phyloP scores from a whole-genome alignment of 2,329 filamentous ascomycete species.

The Trichophyton mentagrophytes region DNA sequence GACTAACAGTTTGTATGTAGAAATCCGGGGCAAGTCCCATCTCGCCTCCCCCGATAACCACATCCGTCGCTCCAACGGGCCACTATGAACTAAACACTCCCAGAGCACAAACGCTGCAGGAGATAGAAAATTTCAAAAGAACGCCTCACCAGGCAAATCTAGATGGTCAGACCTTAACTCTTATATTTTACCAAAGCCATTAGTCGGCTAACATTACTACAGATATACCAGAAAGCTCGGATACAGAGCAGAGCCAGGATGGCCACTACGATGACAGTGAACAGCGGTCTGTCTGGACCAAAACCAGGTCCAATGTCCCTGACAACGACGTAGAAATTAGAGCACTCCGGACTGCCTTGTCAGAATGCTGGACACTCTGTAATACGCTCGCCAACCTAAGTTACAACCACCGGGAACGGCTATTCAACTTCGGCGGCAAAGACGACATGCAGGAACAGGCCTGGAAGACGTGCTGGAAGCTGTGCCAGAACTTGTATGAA shows the following conservation, averaged over 20 bases:
- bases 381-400: slow-evolving; percentile 79
- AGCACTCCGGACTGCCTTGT: slow-evolving; percentile 61
- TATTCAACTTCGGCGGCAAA: slow-evolving; percentile 61
- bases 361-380: slow-evolving; percentile 87
- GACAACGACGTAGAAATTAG: slow-evolving; percentile 47
- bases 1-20: slow-evolving; percentile 7
- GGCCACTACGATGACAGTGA: slow-evolving; percentile 16
- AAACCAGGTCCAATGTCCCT: slow-evolving; percentile 24
- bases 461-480: slow-evolving; percentile 87
- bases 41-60: slow-evolving; percentile 60
- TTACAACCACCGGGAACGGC: slow-evolving; percentile 65
- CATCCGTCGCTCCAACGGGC: slow-evolving; percentile 52
- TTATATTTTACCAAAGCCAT: background rate
- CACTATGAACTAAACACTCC: slow-evolving; percentile 67
- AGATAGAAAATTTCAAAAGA: slow-evolving; percentile 47
- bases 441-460: slow-evolving; percentile 73
- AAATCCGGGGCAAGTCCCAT: slow-evolving; percentile 33
- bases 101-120: slow-evolving; percentile 67
- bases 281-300: slow-evolving; percentile 11
- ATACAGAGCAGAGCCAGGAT: slow-evolving; percentile 11
- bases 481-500: slow-evolving; percentile 81
- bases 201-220: slow-evolving; percentile 18
- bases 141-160: slow-evolving; percentile 56
- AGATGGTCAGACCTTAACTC: slow-evolving; percentile 49
- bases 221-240: slow-evolving; percentile 26